phyloP scores from a whole-genome alignment of 176 grass and related monocot species.

The Triticum monococcum region DNA sequence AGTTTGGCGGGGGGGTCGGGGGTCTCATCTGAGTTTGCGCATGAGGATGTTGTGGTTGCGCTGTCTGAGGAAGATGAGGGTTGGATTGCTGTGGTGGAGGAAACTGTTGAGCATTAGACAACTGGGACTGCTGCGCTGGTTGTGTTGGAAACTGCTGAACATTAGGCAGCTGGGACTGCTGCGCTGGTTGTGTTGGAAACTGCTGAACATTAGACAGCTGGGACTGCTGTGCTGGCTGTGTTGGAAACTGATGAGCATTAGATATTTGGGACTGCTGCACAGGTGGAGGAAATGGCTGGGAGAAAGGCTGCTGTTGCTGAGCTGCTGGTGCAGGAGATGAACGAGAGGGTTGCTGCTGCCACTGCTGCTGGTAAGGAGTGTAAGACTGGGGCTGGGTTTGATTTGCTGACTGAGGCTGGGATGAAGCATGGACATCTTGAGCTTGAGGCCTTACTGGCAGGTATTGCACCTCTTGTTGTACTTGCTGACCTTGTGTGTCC shows the following conservation, averaged over 20 bases:
- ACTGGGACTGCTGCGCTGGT: conserved; percentile 31
- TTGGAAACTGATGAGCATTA: conserved; percentile 37
- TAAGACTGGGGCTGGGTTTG: conserved; percentile 42
- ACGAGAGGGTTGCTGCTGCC: conserved; percentile 50
- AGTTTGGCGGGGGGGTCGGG: conserved; percentile 57
- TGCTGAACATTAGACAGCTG: conserved; percentile 40
- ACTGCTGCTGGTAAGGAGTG: conserved; percentile 49
- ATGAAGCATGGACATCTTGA: conserved; percentile 56
- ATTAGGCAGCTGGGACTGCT: conserved; percentile 31
- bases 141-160: conserved; percentile 36
- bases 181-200: conserved; percentile 26
- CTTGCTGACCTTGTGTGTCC: conserved; percentile 44
- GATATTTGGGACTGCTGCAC: conserved; percentile 39
- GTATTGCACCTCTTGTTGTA: conserved; percentile 55
- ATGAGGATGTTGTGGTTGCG: conserved; percentile 47
- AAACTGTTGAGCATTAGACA: conserved; percentile 42
- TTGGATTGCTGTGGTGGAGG: conserved; percentile 41
- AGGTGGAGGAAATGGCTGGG: conserved; percentile 40
- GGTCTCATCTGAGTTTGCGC: conserved; percentile 61
- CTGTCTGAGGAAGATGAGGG: conserved; percentile 40
- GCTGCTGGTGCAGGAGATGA: conserved; percentile 26
- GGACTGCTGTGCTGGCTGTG: conserved; percentile 25
- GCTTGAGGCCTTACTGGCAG: conserved; percentile 43
- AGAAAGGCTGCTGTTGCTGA: conserved; percentile 51
- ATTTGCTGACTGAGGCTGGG: conserved; percentile 44